phyloP scores from a whole-genome alignment of 2,329 filamentous ascomycete species.

The Pseudomassariella vexata region DNA sequence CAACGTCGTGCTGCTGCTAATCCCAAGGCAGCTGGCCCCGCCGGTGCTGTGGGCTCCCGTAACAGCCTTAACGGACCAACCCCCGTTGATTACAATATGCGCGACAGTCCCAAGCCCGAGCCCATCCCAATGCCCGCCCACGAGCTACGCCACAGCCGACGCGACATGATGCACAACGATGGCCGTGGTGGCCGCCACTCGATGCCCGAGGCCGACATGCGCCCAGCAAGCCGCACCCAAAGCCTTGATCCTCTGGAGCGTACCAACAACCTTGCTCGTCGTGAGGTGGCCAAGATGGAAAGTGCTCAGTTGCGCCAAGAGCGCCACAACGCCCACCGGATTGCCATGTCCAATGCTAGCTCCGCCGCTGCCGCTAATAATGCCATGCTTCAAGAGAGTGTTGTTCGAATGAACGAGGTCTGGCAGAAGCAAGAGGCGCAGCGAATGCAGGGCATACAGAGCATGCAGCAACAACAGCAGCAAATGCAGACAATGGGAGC shows the following conservation, averaged over 20 bases:
- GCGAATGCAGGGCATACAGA: conserved; percentile 16
- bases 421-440: conserved; percentile 50
- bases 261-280: conserved; percentile 41
- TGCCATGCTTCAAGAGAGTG: conserved; percentile 40
- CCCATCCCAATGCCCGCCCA: conserved; percentile 2
- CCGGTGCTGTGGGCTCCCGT: conserved; percentile 7
- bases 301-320: conserved; percentile 45
- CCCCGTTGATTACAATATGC: no score
- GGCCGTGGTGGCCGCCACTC: conserved; percentile 25
- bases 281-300: conserved; percentile 47
- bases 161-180: conserved; percentile 24
- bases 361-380: conserved; percentile 14
- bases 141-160: conserved; percentile 38
- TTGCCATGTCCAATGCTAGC: conserved; percentile 18
- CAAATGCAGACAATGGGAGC: conserved; percentile 22
- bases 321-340: conserved; percentile 36
- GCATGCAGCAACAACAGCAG: conserved; percentile 13
- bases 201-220: conserved; percentile 28
- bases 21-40: conserved; percentile 13
- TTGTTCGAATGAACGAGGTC: conserved; percentile 48
- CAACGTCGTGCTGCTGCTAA: conserved; percentile 35
- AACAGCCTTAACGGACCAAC: conserved; percentile 13
- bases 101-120: conserved; percentile 10
- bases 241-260: conserved; percentile 35
- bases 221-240: conserved; percentile 26